phyloP scores from a whole-genome alignment of 257 asterid species.

The Cordia subcordata region DNA sequence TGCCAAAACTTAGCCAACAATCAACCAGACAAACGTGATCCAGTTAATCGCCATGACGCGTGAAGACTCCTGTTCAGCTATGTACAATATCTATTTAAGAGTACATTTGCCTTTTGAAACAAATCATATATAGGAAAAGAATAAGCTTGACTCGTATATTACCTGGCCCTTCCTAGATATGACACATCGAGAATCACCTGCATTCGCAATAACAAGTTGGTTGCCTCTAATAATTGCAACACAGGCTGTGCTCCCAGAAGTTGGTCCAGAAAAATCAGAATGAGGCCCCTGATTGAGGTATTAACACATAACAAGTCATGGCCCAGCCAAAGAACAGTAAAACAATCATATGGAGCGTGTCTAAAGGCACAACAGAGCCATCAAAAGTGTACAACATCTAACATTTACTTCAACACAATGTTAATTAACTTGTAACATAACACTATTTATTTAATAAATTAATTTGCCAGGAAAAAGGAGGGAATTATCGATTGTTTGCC shows the following conservation, averaged over 20 bases:
- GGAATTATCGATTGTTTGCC: too few species aligned
- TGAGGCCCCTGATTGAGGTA: conserved; percentile 72
- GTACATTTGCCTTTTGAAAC: too few species aligned
- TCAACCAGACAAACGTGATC: too few species aligned
- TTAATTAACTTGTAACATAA: too few species aligned
- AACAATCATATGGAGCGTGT: conserved; percentile 1
- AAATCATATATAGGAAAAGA: too few species aligned
- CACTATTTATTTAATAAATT: too few species aligned
- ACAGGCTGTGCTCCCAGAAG: conserved; percentile 95
- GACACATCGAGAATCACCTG: conserved; percentile 98
- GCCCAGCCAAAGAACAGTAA: conserved; percentile 2
- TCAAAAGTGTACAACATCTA: background rate
- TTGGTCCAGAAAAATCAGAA: conserved; percentile 94
- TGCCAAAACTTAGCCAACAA: too few species aligned
- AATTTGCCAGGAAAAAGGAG: too few species aligned
- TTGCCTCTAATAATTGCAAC: conserved; percentile 75
- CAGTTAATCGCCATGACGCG: too few species aligned
- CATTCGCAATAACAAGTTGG: conserved; percentile 88
- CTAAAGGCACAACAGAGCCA: background rate
- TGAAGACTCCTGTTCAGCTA: too few species aligned
- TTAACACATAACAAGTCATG: conserved; percentile 8
- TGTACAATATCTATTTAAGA: too few species aligned
- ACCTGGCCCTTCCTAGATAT: conserved; percentile 99
- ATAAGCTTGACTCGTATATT: conserved; percentile 4
- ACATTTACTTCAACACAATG: background rate